Evolutionary conservation across 176 grass and related monocot genomes (phyloP).

Genomic region (Musa beccarii): DNA sequence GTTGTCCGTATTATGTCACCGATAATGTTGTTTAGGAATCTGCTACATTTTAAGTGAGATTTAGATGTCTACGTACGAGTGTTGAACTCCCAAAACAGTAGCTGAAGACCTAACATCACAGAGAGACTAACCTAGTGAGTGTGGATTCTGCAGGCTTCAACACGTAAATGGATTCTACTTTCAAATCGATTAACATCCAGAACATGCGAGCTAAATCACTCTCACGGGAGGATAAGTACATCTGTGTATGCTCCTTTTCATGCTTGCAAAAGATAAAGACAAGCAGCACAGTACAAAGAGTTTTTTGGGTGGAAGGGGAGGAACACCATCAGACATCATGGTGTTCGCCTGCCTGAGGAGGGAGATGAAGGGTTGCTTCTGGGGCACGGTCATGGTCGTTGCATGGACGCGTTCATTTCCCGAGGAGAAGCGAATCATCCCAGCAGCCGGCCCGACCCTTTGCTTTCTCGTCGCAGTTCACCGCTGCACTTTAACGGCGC

Average conservation of each 20-base stretch:
- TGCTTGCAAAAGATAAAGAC: background rate
- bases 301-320: background rate
- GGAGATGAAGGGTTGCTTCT: background rate
- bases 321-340: background rate
- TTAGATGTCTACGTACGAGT: too few relatives aligned
- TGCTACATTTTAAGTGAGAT: too few relatives aligned
- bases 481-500: slow-evolving; percentile 46
- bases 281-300: background rate
- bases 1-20: too few relatives aligned
- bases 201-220: too few relatives aligned
- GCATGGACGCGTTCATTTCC: slow-evolving; percentile 75
- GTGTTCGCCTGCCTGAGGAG: background rate
- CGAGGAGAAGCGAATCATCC: slow-evolving; percentile 69
- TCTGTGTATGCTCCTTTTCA: background rate
- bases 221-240: background rate
- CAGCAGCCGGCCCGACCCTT: background rate
- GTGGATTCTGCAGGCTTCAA: too few relatives aligned
- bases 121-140: too few relatives aligned
- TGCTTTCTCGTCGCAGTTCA: slow-evolving; percentile 19
- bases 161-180: too few relatives aligned
- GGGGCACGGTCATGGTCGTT: slow-evolving; percentile 1
- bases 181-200: too few relatives aligned
- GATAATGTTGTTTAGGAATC: too few relatives aligned
- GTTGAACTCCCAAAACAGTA: too few relatives aligned
- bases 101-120: too few relatives aligned